These are phyloP conservation scores for Mucor ambiguus DNA, from an alignment of 371 early-diverging fungal species.

Conservation along the genomic window DNA sequence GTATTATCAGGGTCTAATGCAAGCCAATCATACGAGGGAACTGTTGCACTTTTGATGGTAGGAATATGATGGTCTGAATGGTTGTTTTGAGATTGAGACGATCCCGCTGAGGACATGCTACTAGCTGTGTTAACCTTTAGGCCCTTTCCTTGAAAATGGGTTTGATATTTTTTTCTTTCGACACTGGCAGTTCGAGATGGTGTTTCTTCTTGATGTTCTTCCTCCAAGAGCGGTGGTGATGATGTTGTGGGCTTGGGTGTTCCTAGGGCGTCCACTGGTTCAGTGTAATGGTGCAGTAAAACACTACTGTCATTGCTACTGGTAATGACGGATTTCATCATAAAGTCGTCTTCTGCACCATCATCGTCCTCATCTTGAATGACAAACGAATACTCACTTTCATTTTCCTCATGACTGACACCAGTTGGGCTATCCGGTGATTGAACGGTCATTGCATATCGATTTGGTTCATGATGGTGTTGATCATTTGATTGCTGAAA, in stretches of 20 bases:
- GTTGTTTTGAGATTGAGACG: background rate
- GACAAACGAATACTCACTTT: conserved; percentile 14
- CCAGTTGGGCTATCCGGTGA: conserved; percentile 29
- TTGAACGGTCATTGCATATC: conserved; percentile 29
- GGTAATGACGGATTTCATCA: background rate
- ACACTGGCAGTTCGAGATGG: conserved; percentile 11
- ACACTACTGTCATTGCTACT: background rate
- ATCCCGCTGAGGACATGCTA: background rate
- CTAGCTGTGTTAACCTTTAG: conserved; percentile 43
- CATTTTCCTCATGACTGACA: conserved; percentile 1
- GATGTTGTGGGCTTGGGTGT: background rate
- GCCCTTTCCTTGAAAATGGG: conserved; percentile 41
- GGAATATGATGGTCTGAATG: conserved; percentile 6
- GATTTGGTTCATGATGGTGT: conserved; percentile 8
- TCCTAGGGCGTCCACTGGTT: background rate
- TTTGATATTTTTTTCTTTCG: conserved; percentile 26
- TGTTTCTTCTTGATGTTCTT: background rate
- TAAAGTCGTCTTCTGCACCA: background rate
- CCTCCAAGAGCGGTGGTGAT: background rate
- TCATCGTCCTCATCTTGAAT: conserved; percentile 15
- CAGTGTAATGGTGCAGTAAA: background rate
- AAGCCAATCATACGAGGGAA: conserved; percentile 35
- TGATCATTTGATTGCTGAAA: conserved; percentile 19
- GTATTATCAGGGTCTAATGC: conserved; percentile 28
- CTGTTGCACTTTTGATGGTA: conserved; percentile 37